A percentile compares a stretch with the other conserved stretches of the same genome.
These are phyloP conservation scores for Cymbidium sinense DNA, from an alignment of 106 monocot species.

Conservation along the genomic window DNA sequence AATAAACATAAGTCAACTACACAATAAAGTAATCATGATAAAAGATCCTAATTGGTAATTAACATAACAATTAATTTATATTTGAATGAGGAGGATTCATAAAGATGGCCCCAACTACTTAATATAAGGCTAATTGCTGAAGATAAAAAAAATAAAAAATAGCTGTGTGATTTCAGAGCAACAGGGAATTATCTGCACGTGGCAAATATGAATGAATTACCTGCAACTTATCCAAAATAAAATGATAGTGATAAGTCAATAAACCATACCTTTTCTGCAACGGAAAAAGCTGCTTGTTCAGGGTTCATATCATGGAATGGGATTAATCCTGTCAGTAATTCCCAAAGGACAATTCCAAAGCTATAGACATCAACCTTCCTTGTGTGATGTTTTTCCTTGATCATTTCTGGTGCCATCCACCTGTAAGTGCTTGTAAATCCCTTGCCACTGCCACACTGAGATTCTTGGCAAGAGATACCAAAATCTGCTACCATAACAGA, in stretches of 20 bases:
- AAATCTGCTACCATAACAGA: conserved; percentile 93
- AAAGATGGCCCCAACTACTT: too few relatives aligned
- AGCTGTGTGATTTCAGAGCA: neutral
- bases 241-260: neutral
- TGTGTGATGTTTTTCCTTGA: conserved; percentile 81
- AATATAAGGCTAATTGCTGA: too few relatives aligned
- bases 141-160: too few relatives aligned
- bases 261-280: conserved; percentile 68
- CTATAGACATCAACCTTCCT: conserved; percentile 98
- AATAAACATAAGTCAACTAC: too few relatives aligned
- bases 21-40: too few relatives aligned
- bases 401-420: conserved; percentile 99
- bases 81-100: too few relatives aligned
- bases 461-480: conserved; percentile 88
- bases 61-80: too few relatives aligned
- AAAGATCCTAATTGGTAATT: too few relatives aligned
- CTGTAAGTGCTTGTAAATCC: conserved; percentile 83
- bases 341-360: conserved; percentile 87
- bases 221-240: neutral
- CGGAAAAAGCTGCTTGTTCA: conserved; percentile 93
- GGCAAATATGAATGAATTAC: neutral
- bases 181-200: neutral
- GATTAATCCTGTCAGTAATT: conserved; percentile 66
- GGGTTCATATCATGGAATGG: conserved; percentile 90
- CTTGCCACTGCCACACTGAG: conserved; percentile 54